Evolutionary conservation across 805 yeast species (phyloP).

Genomic region (Starmerella powellii): DNA sequence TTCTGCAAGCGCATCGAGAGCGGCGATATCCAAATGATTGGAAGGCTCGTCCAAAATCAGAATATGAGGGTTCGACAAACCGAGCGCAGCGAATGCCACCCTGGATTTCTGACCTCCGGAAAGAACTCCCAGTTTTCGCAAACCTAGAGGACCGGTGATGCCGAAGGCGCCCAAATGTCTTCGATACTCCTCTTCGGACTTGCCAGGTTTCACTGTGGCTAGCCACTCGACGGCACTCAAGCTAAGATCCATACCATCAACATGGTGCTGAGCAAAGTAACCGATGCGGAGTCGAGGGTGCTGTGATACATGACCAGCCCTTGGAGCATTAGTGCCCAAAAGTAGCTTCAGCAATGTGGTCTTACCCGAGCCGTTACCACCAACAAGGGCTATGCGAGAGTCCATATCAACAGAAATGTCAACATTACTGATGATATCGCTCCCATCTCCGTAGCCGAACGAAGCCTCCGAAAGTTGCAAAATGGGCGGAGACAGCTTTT

Average conservation of each 20-base stretch:
- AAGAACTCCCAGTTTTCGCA: conserved; percentile 75
- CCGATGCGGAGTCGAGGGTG: conserved; percentile 86
- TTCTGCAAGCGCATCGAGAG: conserved; percentile 87
- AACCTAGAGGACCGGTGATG: conserved; percentile 84
- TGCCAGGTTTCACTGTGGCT: conserved; percentile 81
- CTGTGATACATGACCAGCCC: conserved; percentile 63
- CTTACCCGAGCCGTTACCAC: conserved; percentile 99
- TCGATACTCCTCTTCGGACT: conserved; percentile 91
- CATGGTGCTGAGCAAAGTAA: conserved; percentile 97
- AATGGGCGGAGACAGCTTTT: conserved; percentile 83
- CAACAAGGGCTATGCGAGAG: conserved; percentile 90
- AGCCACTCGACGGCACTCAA: conserved; percentile 89
- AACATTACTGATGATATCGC: conserved; percentile 54
- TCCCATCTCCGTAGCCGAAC: conserved; percentile 60
- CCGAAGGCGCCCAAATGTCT: conserved; percentile 95
- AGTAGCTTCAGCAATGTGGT: conserved; percentile 82
- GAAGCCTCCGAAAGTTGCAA: conserved; percentile 75
- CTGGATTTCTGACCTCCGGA: conserved; percentile 99
- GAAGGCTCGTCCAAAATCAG: conserved; percentile 94
- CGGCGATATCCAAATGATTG: conserved; percentile 95
- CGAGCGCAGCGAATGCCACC: conserved; percentile 93
- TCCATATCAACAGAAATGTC: conserved; percentile 86
- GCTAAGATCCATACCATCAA: conserved; percentile 86
- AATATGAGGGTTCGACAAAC: conserved; percentile 81
- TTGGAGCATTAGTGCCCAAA: conserved; percentile 64